Percentiles rank a stretch among this genome's conserved stretches.
Conservation (phyloP, 1,284 basidiomycete species). For the Sporisorium iseilematis-ciliati region DNA sequence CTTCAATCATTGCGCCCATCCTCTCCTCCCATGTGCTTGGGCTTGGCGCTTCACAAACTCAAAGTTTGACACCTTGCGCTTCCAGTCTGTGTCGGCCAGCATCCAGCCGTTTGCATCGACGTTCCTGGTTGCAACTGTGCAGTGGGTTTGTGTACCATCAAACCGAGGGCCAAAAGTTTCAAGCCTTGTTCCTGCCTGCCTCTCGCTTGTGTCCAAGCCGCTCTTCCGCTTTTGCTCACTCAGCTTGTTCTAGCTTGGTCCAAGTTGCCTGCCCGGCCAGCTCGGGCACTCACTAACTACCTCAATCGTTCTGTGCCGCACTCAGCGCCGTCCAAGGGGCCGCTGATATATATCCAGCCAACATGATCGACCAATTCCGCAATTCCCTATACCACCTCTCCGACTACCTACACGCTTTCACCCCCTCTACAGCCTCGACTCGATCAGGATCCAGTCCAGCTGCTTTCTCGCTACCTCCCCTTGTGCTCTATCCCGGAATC, state of each 20-base stretch:
- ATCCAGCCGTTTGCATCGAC: too few species aligned
- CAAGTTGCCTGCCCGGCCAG: background rate
- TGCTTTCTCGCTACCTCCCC: conserved; percentile 8
- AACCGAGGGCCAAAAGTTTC: too few species aligned
- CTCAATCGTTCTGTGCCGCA: background rate
- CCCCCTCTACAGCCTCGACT: conserved; percentile 11
- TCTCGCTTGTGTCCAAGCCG: background rate
- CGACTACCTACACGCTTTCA: conserved; percentile 32
- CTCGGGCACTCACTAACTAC: background rate
- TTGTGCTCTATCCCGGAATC: conserved; percentile 29
- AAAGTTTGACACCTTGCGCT: too few species aligned
- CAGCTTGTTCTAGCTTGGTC: background rate
- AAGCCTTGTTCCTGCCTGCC: conserved; percentile 1
- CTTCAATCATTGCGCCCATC: too few species aligned
- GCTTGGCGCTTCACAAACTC: too few species aligned
- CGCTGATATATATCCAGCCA: conserved; percentile 19
- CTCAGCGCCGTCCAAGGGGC: too few species aligned
- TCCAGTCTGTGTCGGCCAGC: too few species aligned
- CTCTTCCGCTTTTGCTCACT: conserved; percentile 3
- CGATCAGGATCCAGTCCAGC: conserved; percentile 4
- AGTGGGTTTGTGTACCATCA: too few species aligned
- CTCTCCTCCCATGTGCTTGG: too few species aligned
- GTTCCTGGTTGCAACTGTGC: too few species aligned
- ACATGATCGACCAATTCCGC: conserved; percentile 29
- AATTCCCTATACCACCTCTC: conserved; percentile 18